Conservation (phyloP, 2,329 filamentous ascomycete species). For the Incumbomyces delicatus region DNA sequence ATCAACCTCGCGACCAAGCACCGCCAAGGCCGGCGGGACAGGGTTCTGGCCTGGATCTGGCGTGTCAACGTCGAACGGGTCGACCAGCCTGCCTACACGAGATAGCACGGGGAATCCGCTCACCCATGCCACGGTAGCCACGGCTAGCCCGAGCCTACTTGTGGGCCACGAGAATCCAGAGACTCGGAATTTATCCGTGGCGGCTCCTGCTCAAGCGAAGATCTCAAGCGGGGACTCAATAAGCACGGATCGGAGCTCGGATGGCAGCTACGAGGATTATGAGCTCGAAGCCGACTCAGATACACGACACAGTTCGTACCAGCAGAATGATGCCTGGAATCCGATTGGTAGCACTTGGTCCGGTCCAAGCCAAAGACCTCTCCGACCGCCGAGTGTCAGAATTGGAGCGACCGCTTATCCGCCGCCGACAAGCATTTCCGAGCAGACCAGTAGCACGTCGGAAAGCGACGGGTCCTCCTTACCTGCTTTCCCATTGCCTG, state of each 20-base stretch:
- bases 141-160: conserved; percentile 35
- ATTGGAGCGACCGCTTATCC: conserved; percentile 32
- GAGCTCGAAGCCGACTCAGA: conserved; percentile 21
- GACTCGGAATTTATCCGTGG: conserved; percentile 26
- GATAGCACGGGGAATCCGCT: conserved; percentile 25
- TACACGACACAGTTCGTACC: conserved; percentile 21
- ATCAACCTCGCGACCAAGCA: conserved; percentile 2
- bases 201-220: conserved; percentile 32
- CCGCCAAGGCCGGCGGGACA: conserved; percentile 16
- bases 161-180: conserved; percentile 22
- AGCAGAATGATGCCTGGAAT: conserved; percentile 20
- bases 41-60: conserved; percentile 32
- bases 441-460: conserved; percentile 10
- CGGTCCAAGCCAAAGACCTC: conserved; percentile 20
- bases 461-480: conserved; percentile 15
- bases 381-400: conserved; percentile 32
- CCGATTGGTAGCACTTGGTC: conserved; percentile 20
- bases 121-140: conserved; percentile 31
- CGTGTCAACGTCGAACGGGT: conserved; percentile 27
- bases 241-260: conserved; percentile 29
- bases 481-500: conserved; percentile 18
- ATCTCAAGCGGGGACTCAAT: conserved; percentile 36
- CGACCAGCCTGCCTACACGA: conserved; percentile 26
- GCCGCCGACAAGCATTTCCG: conserved; percentile 10
- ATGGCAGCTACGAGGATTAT: conserved; percentile 21